phyloP scores from a whole-genome alignment of 1,284 basidiomycete species.

The Malassezia yamatoensis region DNA sequence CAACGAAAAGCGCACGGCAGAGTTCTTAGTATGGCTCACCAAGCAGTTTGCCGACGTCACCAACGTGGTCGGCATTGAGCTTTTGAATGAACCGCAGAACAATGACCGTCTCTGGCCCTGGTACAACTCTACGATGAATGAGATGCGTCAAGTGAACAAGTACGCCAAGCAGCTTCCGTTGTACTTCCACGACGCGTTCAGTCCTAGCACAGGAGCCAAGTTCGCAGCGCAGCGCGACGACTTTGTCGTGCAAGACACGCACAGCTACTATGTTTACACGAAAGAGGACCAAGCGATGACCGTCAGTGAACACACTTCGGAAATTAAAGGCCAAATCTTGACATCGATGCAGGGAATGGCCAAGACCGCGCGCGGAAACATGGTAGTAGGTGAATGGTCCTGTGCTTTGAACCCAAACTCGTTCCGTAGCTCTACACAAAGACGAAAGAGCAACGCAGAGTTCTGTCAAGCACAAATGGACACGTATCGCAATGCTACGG shows the following conservation, averaged over 20 bases:
- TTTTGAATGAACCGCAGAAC: conserved; percentile 62
- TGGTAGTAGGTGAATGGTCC: conserved; percentile 55
- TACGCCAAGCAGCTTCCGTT: conserved; percentile 56
- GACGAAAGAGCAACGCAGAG: conserved; percentile 51
- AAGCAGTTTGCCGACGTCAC: conserved; percentile 57
- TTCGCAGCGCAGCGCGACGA: conserved; percentile 57
- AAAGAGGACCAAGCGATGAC: conserved; percentile 25
- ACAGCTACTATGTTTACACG: conserved; percentile 58
- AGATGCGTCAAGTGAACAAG: conserved; percentile 54
- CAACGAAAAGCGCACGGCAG: conserved; percentile 58
- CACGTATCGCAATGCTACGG: conserved; percentile 56
- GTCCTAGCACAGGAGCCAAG: conserved; percentile 55
- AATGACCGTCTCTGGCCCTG: conserved; percentile 36
- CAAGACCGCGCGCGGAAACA: conserved; percentile 51
- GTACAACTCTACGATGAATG: conserved; percentile 51
- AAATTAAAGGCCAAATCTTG: conserved; percentile 24
- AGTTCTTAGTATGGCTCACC: conserved; percentile 56
- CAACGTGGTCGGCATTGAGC: conserved; percentile 64
- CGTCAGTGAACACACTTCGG: conserved; percentile 34
- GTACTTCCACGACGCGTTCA: conserved; percentile 67
- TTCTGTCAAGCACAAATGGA: conserved; percentile 61
- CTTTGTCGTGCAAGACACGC: conserved; percentile 67
- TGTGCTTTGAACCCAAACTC: conserved; percentile 57
- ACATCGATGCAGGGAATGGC: conserved; percentile 21
- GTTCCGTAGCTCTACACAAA: conserved; percentile 53